Evolutionary conservation across 2,329 filamentous ascomycete genomes (phyloP), one percentile per base, ranked within the genome.

Genomic region (Elsinoe ampelina): DNA sequence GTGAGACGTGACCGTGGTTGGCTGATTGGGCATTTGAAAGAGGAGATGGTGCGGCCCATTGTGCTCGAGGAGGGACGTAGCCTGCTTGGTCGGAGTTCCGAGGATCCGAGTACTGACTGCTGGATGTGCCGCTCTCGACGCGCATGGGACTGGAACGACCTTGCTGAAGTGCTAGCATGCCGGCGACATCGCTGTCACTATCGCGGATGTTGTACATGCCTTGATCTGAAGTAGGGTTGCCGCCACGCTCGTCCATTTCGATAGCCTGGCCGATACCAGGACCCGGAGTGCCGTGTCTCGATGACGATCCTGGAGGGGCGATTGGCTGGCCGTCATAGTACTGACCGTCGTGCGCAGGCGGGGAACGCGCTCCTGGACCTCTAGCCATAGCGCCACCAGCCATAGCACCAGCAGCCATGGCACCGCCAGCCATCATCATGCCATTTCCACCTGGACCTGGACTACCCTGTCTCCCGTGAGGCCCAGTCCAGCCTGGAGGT

Each of bases 241-340:
- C 77, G n/a, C 76, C 75, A n/a, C 77, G 75, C 34, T 85, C 83
- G 67, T 91, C 85, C 87, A 95, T 91, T 68, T 93, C 89, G 55
- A 90, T 80, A 2, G 86, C 83, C 65, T 85, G 84, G 8, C 83
- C 83, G 11, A 83, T 65, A 15, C 42, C 43, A 32, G 58, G 58
- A 12, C 34, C 39, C 17, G 59, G 59, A 12, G 59, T 57, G 35
- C 50, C 57, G 22, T 61, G 55, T 47, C 59, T 58, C 10, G 55
- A 57, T 41, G 38, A 38, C 22, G 57, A 59, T 41, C 59, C 59
- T 5, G 59, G 59, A 30, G 59, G 58, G 35, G 58, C 55, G 15
- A 58, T 57, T 10, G 54, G 75, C 73, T 54, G 70, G 65, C 35
- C 73, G 68, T 7, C 71, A 70, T 48, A 70, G 71, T 58, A 58